These are phyloP conservation scores for Yamadazyma mexicana DNA, from an alignment of 1,139 yeast genomes.

Conservation along the genomic window DNA sequence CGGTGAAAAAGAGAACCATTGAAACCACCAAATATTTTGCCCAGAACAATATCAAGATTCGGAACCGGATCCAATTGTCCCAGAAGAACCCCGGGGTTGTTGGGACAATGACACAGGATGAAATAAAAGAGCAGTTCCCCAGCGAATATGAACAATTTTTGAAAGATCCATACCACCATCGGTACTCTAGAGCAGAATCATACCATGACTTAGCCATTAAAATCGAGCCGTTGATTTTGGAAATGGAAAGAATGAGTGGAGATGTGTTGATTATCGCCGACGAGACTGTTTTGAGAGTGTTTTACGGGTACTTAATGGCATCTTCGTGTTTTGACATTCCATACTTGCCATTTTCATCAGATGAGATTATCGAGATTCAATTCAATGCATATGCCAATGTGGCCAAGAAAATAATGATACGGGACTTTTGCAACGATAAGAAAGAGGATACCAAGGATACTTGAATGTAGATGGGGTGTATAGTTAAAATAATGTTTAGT, in stretches of 20 bases:
- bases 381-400: constrained; percentile 85
- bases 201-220: constrained; percentile 95
- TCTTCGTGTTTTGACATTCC: constrained; percentile 88
- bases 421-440: constrained; percentile 15
- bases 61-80: constrained; percentile 79
- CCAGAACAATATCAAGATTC: constrained; percentile 56
- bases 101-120: constrained; percentile 63
- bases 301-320: constrained; percentile 94
- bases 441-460: too few relatives aligned
- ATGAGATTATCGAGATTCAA: constrained; percentile 82
- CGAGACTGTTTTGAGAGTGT: constrained; percentile 82
- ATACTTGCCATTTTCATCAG: constrained; percentile 67
- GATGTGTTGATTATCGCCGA: constrained; percentile 91
- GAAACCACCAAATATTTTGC: constrained; percentile 74
- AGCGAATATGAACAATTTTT: constrained; percentile 65
- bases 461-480: too few relatives aligned
- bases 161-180: constrained; percentile 86
- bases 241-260: constrained; percentile 88
- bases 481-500: too few relatives aligned
- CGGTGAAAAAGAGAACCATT: constrained; percentile 80
- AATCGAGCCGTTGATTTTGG: constrained; percentile 88
- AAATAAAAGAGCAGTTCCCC: constrained; percentile 62
- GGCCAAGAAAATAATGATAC: constrained; percentile 50
- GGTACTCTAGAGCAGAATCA: constrained; percentile 90
- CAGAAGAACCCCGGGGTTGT: constrained; percentile 92